Percentiles rank a stretch among this genome's conserved stretches.
These are phyloP conservation scores for Malus domestica DNA, from an alignment of 306 rosid genomes.

Conservation along the genomic window ASM211411v1 NC_041791.1:12459501-12460000, in stretches of 20 bases:
- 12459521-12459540: slow-evolving; percentile 55
- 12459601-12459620: slow-evolving; percentile 36
- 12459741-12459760: slow-evolving; percentile 23
- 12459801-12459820: slow-evolving; percentile 30
- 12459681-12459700: slow-evolving; percentile 31
- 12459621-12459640: slow-evolving; percentile 43
- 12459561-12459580: slow-evolving; percentile 37
- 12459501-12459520: slow-evolving; percentile 44
- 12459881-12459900: slow-evolving; percentile 29
- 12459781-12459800: slow-evolving; percentile 26
- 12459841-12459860: slow-evolving; percentile 19
- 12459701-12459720: slow-evolving; percentile 25
- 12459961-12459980: slow-evolving; percentile 32
- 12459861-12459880: slow-evolving; percentile 26
- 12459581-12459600: slow-evolving; percentile 32
- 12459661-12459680: slow-evolving; percentile 41
- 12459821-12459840: slow-evolving; percentile 31
- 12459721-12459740: slow-evolving; percentile 19
- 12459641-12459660: slow-evolving; percentile 42
- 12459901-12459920: slow-evolving; percentile 27
- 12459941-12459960: slow-evolving; percentile 27
- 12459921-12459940: slow-evolving; percentile 3
- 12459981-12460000: slow-evolving; percentile 29
- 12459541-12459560: slow-evolving; percentile 39
- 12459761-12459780: slow-evolving; percentile 37